Conservation (phyloP, 345 rosid species). For the Ceriops decandra region DNA sequence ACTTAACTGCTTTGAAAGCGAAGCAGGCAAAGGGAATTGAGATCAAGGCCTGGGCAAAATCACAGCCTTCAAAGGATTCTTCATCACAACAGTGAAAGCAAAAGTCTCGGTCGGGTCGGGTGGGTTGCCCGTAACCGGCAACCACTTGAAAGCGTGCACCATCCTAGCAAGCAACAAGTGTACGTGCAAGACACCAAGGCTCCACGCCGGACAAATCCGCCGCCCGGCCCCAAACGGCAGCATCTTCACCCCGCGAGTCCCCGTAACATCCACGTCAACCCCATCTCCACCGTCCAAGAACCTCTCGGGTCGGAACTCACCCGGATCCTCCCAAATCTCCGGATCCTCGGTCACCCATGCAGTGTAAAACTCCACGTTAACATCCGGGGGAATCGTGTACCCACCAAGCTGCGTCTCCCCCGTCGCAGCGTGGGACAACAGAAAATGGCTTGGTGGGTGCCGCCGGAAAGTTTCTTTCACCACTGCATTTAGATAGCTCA, state of each 20-base stretch:
- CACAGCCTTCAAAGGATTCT: slow-evolving; percentile 70
- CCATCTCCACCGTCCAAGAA: slow-evolving; percentile 86
- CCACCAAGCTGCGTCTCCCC: slow-evolving; percentile 75
- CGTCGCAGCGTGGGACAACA: slow-evolving; percentile 66
- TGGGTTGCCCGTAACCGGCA: slow-evolving; percentile 52
- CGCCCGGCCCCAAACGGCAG: slow-evolving; percentile 89
- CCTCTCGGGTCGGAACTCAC: slow-evolving; percentile 71
- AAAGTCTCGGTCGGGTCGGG: slow-evolving; percentile 90
- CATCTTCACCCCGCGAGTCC: slow-evolving; percentile 77
- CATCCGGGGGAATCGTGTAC: slow-evolving; percentile 59
- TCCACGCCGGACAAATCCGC: slow-evolving; percentile 92
- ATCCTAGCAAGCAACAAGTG: slow-evolving; percentile 74
- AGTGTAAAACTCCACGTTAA: slow-evolving; percentile 80
- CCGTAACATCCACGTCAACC: slow-evolving; percentile 68
- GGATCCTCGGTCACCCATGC: slow-evolving; percentile 94
- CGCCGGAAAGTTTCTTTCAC: slow-evolving; percentile 86
- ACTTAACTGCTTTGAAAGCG: too few species aligned
- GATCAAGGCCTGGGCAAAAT: slow-evolving; percentile 43
- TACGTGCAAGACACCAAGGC: slow-evolving; percentile 63
- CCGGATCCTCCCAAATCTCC: slow-evolving; percentile 65
- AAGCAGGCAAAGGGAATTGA: too few species aligned
- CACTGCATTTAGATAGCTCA: slow-evolving; percentile 65
- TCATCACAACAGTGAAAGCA: slow-evolving; percentile 93
- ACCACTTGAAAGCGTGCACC: slow-evolving; percentile 77
- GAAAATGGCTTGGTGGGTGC: slow-evolving; percentile 94